These are phyloP conservation scores for Cercophora newfieldiana DNA, from an alignment of 495 filamentous ascomycete genomes.

Conservation along the genomic window DNA sequence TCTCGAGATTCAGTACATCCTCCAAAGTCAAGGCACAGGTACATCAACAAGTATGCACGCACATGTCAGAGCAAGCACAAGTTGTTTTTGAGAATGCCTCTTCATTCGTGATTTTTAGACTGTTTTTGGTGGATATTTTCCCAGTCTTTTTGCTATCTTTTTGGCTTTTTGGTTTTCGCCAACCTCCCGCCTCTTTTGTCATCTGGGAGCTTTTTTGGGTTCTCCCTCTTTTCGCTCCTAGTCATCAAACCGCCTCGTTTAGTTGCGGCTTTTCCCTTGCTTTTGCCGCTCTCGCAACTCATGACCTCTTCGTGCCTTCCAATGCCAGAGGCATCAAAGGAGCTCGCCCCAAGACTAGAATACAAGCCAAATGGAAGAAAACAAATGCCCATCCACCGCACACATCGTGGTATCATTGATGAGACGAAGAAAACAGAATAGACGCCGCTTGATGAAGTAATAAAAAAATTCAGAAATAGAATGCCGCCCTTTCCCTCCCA, in stretches of 20 bases:
- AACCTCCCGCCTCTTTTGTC: not conserved
- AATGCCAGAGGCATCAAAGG: not conserved
- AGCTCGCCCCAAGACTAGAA: not conserved
- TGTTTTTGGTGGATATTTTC: conserved; percentile 9
- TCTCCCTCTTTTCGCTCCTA: not conserved
- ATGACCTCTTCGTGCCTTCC: not conserved
- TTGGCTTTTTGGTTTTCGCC: conserved; percentile 6
- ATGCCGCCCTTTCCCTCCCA: conserved; percentile 15
- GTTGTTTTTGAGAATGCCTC: not conserved
- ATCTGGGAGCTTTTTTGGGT: not conserved
- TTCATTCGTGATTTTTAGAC: conserved; percentile 13
- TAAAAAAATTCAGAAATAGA: conserved; percentile 18
- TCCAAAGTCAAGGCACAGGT: not conserved
- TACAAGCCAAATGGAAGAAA: not conserved
- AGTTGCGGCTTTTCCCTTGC: not conserved
- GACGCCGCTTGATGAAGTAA: conserved; percentile 18
- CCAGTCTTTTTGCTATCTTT: conserved; percentile 12
- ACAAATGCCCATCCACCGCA: not conserved
- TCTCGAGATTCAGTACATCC: not conserved
- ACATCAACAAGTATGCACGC: not conserved
- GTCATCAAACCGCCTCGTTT: not conserved
- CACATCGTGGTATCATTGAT: conserved; percentile 34
- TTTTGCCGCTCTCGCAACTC: not conserved
- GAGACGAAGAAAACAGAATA: conserved; percentile 19
- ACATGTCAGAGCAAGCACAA: not conserved